phyloP scores from a whole-genome alignment of 371 early-diverging fungal species.

The Circinella minor region DNA sequence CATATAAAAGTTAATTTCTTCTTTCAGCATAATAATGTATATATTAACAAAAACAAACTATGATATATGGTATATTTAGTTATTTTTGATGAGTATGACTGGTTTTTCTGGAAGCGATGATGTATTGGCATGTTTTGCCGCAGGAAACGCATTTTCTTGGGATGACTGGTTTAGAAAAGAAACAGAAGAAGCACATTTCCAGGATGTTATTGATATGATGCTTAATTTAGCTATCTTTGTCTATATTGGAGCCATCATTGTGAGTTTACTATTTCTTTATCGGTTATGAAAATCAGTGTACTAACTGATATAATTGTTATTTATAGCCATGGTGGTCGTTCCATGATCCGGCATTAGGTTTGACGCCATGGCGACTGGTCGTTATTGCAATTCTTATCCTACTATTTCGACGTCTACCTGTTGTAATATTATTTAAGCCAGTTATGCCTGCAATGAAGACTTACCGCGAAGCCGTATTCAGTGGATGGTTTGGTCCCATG shows the following conservation, averaged over 20 bases:
- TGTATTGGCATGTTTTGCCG: conserved; percentile 89
- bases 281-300: no score
- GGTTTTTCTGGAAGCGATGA: conserved; percentile 87
- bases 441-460: conserved; percentile 76
- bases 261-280: conserved; percentile 24
- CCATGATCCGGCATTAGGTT: conserved; percentile 44
- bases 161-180: conserved; percentile 91
- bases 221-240: conserved; percentile 93
- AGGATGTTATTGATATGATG: conserved; percentile 92
- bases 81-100: conserved; percentile 83
- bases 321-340: conserved; percentile 76
- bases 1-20: no score
- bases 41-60: no score
- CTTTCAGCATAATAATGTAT: no score
- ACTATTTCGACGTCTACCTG: conserved; percentile 83
- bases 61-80: conserved; percentile 25
- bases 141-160: conserved; percentile 92
- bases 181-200: conserved; percentile 85
- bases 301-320: not conserved
- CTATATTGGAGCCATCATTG: conserved; percentile 88
- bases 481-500: conserved; percentile 98
- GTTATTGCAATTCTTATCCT: conserved; percentile 74
- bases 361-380: conserved; percentile 71
- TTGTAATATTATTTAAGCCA: conserved; percentile 68
- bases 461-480: conserved; percentile 85